Percentiles rank a stretch among this genome's conserved stretches.
phyloP scores from a whole-genome alignment of 1,284 basidiomycete species.

The Cerrena zonata region DNA sequence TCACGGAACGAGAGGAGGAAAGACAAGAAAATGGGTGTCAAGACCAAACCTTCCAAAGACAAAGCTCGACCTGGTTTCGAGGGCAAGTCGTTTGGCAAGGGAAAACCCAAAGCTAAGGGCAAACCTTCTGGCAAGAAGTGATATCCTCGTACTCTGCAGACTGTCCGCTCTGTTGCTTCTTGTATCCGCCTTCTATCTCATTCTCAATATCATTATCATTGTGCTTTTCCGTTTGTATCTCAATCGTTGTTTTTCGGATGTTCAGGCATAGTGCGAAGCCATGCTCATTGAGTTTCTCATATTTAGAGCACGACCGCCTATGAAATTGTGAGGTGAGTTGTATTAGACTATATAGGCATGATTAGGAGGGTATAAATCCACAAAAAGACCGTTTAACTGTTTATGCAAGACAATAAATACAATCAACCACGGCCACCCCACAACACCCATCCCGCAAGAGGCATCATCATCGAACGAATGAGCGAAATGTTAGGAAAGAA shows the following conservation, averaged over 20 bases:
- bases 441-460: not conserved
- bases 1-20: slow-evolving; percentile 72
- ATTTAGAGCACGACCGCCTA: too few relatives aligned
- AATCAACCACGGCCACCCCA: slow-evolving; percentile 8
- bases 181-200: not conserved
- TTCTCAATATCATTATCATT: too few relatives aligned
- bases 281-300: too few relatives aligned
- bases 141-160: not conserved
- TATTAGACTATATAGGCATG: not conserved
- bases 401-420: slow-evolving; percentile 15
- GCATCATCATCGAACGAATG: too few relatives aligned
- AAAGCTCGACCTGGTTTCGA: slow-evolving; percentile 80
- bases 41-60: slow-evolving; percentile 46
- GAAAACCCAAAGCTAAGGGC: slow-evolving; percentile 30
- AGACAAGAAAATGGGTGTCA: slow-evolving; percentile 66
- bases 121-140: slow-evolving; percentile 13
- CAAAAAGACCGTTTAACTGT: not conserved
- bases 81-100: slow-evolving; percentile 68
- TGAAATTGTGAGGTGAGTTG: too few relatives aligned
- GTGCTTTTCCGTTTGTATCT: too few relatives aligned
- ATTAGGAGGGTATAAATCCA: slow-evolving; percentile 8
- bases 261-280: too few relatives aligned
- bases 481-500: not conserved
- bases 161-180: not conserved
- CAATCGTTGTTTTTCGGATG: too few relatives aligned